A percentile compares a stretch with the other conserved stretches of the same genome.
Evolutionary conservation across 352 stramenopile species (phyloP).

Genomic region (Phytophthora pisi): DNA sequence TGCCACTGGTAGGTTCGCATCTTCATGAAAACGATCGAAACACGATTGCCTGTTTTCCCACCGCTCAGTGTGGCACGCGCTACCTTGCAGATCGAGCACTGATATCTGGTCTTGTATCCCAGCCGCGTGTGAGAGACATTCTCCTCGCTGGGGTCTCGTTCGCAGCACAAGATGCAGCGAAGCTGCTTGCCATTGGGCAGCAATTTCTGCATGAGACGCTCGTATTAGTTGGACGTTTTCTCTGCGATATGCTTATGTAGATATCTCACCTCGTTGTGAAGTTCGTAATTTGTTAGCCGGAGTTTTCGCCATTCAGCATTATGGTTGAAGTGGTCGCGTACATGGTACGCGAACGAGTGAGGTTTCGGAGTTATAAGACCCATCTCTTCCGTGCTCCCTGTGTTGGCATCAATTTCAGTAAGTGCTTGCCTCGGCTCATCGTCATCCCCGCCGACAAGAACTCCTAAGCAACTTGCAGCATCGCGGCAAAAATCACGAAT

Average conservation of each 20-base stretch:
- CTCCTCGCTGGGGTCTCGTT: neutral
- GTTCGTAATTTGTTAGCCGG: neutral
- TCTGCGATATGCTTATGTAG: neutral
- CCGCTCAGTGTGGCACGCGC: neutral
- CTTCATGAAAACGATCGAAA: slow-evolving; percentile 8
- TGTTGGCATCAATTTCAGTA: neutral
- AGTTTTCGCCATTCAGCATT: slow-evolving; percentile 5
- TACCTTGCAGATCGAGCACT: slow-evolving; percentile 6
- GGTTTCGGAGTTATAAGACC: neutral
- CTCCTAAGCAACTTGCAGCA: neutral
- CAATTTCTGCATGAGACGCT: neutral
- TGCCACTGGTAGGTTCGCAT: neutral
- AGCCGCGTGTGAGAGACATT: neutral
- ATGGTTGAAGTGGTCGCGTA: slow-evolving; percentile 2
- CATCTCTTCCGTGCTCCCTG: neutral
- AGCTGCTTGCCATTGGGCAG: neutral
- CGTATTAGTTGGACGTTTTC: neutral
- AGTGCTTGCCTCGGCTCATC: slow-evolving; percentile 1
- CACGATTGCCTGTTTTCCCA: slow-evolving; percentile 3
- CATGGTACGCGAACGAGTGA: slow-evolving; percentile 3
- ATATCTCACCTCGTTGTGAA: slow-evolving; percentile 2
- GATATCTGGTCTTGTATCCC: neutral
- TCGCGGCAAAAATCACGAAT: too few species aligned
- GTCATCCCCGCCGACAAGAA: neutral
- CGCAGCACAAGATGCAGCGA: slow-evolving; percentile 1